Evolutionary conservation across 2,329 filamentous ascomycete species (phyloP).

Genomic region (Capronia americana): DNA sequence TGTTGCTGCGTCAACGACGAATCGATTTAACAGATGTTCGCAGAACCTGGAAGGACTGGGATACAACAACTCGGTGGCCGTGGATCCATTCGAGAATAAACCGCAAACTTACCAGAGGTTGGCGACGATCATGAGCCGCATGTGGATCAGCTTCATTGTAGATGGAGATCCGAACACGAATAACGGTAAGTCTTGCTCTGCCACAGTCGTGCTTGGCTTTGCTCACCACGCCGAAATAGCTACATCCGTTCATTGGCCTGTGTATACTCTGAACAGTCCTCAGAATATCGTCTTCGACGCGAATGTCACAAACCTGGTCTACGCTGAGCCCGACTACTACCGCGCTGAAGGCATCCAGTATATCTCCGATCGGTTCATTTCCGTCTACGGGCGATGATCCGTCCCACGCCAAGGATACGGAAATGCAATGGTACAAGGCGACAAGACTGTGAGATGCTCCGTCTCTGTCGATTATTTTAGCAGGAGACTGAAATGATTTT

Average conservation of each 20-base stretch:
- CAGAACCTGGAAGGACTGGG: conserved; percentile 47
- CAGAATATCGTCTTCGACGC: conserved; percentile 60
- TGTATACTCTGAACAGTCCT: conserved; percentile 49
- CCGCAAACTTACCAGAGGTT: conserved; percentile 52
- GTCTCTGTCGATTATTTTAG: neutral
- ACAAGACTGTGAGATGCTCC: neutral
- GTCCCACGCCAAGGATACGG: neutral
- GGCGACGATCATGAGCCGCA: conserved; percentile 56
- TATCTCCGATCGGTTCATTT: conserved; percentile 25
- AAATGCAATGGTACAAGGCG: neutral
- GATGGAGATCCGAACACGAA: conserved; percentile 53
- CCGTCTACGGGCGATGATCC: conserved; percentile 20
- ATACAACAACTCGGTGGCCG: conserved; percentile 27
- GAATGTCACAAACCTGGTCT: conserved; percentile 51
- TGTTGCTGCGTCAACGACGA: neutral
- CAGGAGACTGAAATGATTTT: neutral
- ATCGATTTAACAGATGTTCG: neutral
- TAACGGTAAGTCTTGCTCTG: conserved; percentile 16
- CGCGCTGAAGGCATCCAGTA: conserved; percentile 46
- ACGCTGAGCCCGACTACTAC: conserved; percentile 56
- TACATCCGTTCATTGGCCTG: conserved; percentile 49
- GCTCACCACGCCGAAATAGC: conserved; percentile 3
- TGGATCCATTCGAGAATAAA: conserved; percentile 46
- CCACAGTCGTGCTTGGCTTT: neutral
- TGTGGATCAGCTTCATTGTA: conserved; percentile 61